Percentiles rank a stretch among this genome's conserved stretches.
These are phyloP conservation scores for Blastobotrys niveus DNA, from an alignment of 1,139 yeast species.

Conservation along the genomic window DNA sequence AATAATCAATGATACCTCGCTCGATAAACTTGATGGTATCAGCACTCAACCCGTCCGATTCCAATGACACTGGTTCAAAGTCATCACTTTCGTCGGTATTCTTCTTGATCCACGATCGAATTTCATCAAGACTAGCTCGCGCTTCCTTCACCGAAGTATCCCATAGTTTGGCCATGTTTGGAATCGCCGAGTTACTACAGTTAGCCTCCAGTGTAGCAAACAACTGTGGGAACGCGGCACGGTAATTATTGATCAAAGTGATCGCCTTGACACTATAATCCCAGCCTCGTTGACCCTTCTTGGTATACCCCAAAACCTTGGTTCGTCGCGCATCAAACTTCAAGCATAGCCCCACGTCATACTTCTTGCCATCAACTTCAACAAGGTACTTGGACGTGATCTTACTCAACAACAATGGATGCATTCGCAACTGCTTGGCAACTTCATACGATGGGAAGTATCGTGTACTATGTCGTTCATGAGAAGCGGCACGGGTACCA, in stretches of 20 bases:
- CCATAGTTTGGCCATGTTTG: conserved; percentile 40
- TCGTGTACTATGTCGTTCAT: conserved; percentile 51
- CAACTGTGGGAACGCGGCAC: conserved; percentile 54
- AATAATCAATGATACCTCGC: conserved; percentile 46
- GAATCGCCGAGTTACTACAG: conserved; percentile 36
- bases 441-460: conserved; percentile 68
- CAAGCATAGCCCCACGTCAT: conserved; percentile 79
- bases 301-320: conserved; percentile 84
- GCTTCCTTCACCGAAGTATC: conserved; percentile 40
- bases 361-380: conserved; percentile 47
- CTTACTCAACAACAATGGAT: conserved; percentile 64
- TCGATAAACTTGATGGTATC: conserved; percentile 67
- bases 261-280: conserved; percentile 75
- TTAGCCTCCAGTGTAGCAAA: conserved; percentile 41
- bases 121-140: conserved; percentile 33
- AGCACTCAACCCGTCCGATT: conserved; percentile 71
- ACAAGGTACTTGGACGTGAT: conserved; percentile 71
- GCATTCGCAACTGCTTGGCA: conserved; percentile 51
- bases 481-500: conserved; percentile 47
- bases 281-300: conserved; percentile 68
- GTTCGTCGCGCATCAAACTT: conserved; percentile 74
- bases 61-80: conserved; percentile 63
- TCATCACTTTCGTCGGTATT: conserved; percentile 42
- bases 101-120: conserved; percentile 43
- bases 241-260: conserved; percentile 57